Conservation (phyloP, 257 asterid species). For the Solanum chilense region DNA sequence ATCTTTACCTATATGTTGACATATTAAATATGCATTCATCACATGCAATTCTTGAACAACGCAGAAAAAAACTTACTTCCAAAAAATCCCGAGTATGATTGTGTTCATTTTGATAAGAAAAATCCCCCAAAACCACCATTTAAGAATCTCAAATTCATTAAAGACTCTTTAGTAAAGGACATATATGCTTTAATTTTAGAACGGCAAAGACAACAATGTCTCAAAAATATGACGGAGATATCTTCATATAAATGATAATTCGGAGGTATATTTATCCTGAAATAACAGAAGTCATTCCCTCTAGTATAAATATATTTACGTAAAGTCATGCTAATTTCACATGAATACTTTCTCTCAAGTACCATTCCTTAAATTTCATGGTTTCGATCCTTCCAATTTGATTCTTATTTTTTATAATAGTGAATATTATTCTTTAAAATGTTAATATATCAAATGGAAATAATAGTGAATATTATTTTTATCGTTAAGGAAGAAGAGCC, state of each 20-base stretch:
- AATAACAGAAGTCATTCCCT: neutral
- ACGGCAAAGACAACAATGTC: no score
- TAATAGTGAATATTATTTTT: neutral
- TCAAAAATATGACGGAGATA: no score
- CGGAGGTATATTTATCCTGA: neutral
- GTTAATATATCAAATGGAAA: neutral
- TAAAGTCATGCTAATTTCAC: neutral
- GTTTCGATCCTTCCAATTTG: neutral
- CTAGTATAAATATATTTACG: no score
- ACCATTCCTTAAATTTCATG: no score
- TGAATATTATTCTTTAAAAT: neutral
- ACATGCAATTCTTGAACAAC: neutral
- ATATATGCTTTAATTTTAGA: no score
- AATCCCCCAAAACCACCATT: no score
- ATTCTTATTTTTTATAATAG: no score
- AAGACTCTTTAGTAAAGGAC: no score
- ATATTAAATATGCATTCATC: neutral
- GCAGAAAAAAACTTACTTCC: neutral
- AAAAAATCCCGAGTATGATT: no score
- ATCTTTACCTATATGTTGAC: neutral
- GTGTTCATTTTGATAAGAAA: no score
- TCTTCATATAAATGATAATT: no score
- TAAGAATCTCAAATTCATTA: no score
- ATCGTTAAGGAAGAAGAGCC: neutral
- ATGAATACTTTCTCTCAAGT: neutral